A percentile compares a stretch with the other conserved stretches of the same genome.
Conservation (phyloP, 805 yeast genomes). For the Barnettozyma siamensis region DNA sequence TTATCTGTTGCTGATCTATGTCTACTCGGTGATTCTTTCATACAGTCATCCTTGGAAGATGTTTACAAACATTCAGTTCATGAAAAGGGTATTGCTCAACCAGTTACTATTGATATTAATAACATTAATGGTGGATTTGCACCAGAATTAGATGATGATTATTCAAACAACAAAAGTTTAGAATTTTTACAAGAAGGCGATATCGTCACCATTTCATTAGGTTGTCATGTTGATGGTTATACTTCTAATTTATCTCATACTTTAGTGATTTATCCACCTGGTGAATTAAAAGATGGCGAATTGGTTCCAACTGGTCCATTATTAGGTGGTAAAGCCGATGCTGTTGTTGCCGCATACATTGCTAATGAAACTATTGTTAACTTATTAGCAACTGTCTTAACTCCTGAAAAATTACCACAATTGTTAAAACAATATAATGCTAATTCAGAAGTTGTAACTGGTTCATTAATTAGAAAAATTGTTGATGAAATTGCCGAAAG, state of each 20-base stretch:
- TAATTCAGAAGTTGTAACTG: slow-evolving; percentile 46
- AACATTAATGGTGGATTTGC: slow-evolving; percentile 74
- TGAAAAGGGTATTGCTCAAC: slow-evolving; percentile 91
- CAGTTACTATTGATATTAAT: slow-evolving; percentile 84
- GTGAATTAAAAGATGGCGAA: slow-evolving; percentile 32
- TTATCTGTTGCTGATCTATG: slow-evolving; percentile 65
- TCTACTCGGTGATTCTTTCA: slow-evolving; percentile 71
- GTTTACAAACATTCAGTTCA: slow-evolving; percentile 58
- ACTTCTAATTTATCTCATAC: slow-evolving; percentile 86
- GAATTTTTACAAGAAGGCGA: slow-evolving; percentile 65
- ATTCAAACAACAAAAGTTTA: slow-evolving; percentile 34
- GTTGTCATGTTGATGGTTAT: slow-evolving; percentile 94
- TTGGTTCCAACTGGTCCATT: slow-evolving; percentile 67
- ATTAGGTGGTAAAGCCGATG: slow-evolving; percentile 82
- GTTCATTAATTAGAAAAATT: slow-evolving; percentile 60
- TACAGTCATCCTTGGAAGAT: slow-evolving; percentile 51
- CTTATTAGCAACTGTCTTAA: slow-evolving; percentile 63
- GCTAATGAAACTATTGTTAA: slow-evolving; percentile 84
- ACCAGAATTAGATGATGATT: slow-evolving; percentile 81
- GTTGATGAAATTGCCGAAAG: slow-evolving; percentile 86
- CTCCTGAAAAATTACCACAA: slow-evolving; percentile 72
- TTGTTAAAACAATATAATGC: slow-evolving; percentile 32
- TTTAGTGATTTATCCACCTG: slow-evolving; percentile 72
- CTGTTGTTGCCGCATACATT: slow-evolving; percentile 79
- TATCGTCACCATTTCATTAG: slow-evolving; percentile 75